Base-by-base conservation (phyloP, 768 basidiomycete species). In the Amanita thiersii region DNA sequence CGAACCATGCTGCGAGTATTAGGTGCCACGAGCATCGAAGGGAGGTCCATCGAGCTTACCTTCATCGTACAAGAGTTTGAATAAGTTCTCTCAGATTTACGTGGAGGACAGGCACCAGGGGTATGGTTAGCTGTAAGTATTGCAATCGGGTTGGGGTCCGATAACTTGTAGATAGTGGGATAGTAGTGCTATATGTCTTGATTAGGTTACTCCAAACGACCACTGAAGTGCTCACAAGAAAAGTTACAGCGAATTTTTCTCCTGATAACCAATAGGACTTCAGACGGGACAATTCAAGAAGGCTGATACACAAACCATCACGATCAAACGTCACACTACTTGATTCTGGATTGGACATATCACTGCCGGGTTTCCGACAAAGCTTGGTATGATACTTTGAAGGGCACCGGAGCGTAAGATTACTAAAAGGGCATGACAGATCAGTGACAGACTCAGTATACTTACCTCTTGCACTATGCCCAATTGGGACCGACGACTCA, bases 21-120 rank as follows among this genome's bases (percentile, higher is more conserved):
- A 2, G 20, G 47, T 20, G 31, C 30, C 5, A 21, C 9, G 15
- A 9, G 19, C 11, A 14, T n/a, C 23, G n/a, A 5, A 29, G 4
- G 21, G 24, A 31, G 23, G 14, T 19, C 20, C 40, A 31, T 42
- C 14, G 10, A n/a, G 36, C 52, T n/a, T 41, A 79, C 86, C 69
- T 89, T 89, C 68, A 84, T 86, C 1, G 86, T 87, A 46, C 81
- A 85, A 0, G 72, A 71, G 54, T 89, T 88, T 0, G 66, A 67
- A 56, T 86, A 89, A 3, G 73, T 68, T 39, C 74, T 62, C 49
- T 75, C 61, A 25, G 64, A 65, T 5, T 60, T 21, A 26, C 69
- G 59, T 21, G 72, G 55, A 4, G 69, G 69, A 4, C 62, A 65
- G 26, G 82, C 81, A 39, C 76, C 68, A 5, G 81, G 77, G 2